phyloP scores from a whole-genome alignment of 495 filamentous ascomycete species.

The Penicillium paxilli region DNA sequence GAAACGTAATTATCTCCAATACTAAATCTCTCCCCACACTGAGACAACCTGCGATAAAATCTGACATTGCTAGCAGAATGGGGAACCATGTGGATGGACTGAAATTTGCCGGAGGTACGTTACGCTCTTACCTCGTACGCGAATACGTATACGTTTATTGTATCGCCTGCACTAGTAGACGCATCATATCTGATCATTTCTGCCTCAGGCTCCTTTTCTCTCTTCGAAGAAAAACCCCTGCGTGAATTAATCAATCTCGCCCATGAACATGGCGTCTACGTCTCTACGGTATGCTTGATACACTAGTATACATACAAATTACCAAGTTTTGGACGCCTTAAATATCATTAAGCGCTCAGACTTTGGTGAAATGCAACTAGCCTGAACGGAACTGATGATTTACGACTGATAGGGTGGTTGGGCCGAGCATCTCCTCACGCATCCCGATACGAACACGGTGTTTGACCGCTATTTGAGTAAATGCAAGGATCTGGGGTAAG shows the following conservation, averaged over 20 bases:
- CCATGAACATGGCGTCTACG: constrained; percentile 53
- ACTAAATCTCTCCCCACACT: too few relatives aligned
- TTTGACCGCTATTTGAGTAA: constrained; percentile 53
- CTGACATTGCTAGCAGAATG: constrained; percentile 35
- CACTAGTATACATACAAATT: neutral
- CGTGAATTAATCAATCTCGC: constrained; percentile 54
- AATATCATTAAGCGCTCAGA: too few relatives aligned
- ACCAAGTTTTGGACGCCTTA: too few relatives aligned
- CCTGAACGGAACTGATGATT: neutral
- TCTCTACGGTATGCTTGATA: constrained; percentile 44
- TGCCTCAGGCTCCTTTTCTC: constrained; percentile 49
- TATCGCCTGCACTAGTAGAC: too few relatives aligned
- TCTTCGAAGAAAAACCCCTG: constrained; percentile 47
- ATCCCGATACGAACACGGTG: constrained; percentile 40
- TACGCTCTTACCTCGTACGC: too few relatives aligned
- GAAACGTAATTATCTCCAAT: too few relatives aligned
- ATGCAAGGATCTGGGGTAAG: constrained; percentile 51
- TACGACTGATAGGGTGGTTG: constrained; percentile 44
- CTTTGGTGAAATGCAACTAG: too few relatives aligned
- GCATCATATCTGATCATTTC: too few relatives aligned
- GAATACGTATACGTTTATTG: too few relatives aligned
- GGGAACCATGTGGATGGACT: constrained; percentile 56
- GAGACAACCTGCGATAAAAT: too few relatives aligned
- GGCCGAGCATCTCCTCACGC: constrained; percentile 56
- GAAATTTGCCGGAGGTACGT: constrained; percentile 56